Conservation (phyloP, 2,329 filamentous ascomycete genomes). For the Sporothrix luriei region DNA sequence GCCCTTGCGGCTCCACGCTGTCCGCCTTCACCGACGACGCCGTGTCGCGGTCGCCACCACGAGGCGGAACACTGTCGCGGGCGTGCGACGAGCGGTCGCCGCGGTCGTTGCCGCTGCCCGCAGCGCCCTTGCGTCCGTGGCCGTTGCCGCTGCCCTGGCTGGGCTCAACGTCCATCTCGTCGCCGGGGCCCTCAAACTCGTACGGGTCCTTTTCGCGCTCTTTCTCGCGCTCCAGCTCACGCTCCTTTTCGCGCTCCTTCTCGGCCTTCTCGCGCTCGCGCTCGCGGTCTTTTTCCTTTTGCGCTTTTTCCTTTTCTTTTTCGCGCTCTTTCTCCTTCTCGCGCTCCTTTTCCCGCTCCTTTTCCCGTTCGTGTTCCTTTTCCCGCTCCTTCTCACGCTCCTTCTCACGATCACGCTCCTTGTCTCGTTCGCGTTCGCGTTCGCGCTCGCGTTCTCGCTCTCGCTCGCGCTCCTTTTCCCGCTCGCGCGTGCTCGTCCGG, state of each 20-base stretch:
- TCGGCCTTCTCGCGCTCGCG: constrained; percentile 35
- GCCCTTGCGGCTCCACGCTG: constrained; percentile 57
- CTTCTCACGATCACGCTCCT: constrained; percentile 21
- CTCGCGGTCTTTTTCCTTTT: constrained; percentile 28
- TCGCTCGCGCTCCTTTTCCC: background rate
- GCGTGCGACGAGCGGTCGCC: constrained; percentile 42
- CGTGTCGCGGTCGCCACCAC: constrained; percentile 49
- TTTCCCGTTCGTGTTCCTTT: constrained; percentile 32
- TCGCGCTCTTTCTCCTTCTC: constrained; percentile 41
- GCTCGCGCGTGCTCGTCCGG: constrained; percentile 38
- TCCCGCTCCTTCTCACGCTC: constrained; percentile 31
- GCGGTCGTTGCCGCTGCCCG: constrained; percentile 34
- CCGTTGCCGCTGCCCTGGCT: constrained; percentile 41
- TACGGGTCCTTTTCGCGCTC: constrained; percentile 41
- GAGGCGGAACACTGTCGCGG: constrained; percentile 44
- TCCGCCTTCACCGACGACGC: constrained; percentile 61
- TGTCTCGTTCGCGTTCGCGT: constrained; percentile 16
- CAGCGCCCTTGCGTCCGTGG: constrained; percentile 1
- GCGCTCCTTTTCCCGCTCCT: constrained; percentile 38
- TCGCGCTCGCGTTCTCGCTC: constrained; percentile 18
- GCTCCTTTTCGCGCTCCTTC: constrained; percentile 40
- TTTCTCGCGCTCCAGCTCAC: constrained; percentile 42
- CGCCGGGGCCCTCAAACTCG: constrained; percentile 49
- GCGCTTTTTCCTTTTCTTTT: constrained; percentile 28
- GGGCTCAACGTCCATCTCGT: constrained; percentile 49